phyloP scores from a whole-genome alignment of 768 basidiomycete species.

The Exidia glandulosa region DNA sequence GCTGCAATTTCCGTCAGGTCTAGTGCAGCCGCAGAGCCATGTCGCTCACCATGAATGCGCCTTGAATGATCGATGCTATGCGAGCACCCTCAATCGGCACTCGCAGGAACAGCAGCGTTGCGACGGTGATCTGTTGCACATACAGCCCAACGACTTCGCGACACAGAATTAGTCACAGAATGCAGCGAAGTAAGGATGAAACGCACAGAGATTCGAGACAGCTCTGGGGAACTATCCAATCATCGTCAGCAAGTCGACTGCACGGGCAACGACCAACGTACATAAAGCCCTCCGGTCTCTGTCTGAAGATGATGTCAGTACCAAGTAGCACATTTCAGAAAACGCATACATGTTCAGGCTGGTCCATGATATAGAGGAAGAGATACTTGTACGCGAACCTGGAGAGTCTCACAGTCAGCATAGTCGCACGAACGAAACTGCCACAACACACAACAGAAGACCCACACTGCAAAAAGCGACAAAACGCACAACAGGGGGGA shows the following conservation, averaged over 20 bases:
- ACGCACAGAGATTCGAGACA: constrained; percentile 38
- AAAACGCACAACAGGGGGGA: too few relatives aligned
- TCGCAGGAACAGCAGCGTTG: constrained; percentile 59
- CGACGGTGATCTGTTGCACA: constrained; percentile 55
- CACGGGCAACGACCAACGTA: constrained; percentile 38
- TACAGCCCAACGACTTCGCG: constrained; percentile 61
- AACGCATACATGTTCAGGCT: background rate
- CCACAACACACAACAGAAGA: too few relatives aligned
- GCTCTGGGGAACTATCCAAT: constrained; percentile 30
- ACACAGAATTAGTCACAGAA: constrained; percentile 4
- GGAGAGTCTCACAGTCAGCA: constrained; percentile 48
- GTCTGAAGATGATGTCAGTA: too few relatives aligned
- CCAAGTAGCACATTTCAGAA: background rate
- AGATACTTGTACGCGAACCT: constrained; percentile 43
- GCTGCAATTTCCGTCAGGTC: too few relatives aligned
- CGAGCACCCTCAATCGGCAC: constrained; percentile 23
- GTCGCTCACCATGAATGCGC: constrained; percentile 37
- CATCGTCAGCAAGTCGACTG: constrained; percentile 36
- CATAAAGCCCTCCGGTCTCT: background rate
- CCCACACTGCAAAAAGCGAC: too few relatives aligned
- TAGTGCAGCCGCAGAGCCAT: too few relatives aligned
- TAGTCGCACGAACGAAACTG: too few relatives aligned
- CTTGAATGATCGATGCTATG: constrained; percentile 28
- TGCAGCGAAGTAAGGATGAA: constrained; percentile 1
- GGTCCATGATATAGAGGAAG: constrained; percentile 21